Evolutionary conservation across 148 eudicot genomes (phyloP).

Genomic region (Camellia lanceoleosa): DNA sequence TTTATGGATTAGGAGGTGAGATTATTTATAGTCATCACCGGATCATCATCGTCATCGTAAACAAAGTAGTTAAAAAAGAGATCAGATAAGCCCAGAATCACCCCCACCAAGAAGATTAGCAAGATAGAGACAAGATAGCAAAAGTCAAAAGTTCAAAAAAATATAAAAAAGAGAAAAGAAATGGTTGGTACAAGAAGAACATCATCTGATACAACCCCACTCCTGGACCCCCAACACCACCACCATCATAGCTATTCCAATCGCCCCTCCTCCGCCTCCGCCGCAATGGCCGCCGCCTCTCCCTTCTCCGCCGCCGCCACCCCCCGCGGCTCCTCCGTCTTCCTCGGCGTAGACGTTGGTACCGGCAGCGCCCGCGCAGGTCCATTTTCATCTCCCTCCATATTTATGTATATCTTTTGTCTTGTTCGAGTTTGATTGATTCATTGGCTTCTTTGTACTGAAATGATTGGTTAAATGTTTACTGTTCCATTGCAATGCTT

Average conservation of each 20-base stretch:
- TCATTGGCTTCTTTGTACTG: neutral
- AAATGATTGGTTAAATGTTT: neutral
- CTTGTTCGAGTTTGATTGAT: neutral
- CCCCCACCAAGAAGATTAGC: neutral
- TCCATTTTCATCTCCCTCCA: constrained; percentile 16
- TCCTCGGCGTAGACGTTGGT: constrained; percentile 96
- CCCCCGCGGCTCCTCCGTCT: constrained; percentile 44
- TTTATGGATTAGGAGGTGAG: too few relatives aligned
- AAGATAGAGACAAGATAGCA: neutral
- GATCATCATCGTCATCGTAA: neutral
- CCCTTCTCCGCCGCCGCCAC: constrained; percentile 18
- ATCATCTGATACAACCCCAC: constrained; percentile 16
- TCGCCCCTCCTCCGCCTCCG: constrained; percentile 1
- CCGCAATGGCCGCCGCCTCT: constrained; percentile 35
- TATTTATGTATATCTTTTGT: neutral
- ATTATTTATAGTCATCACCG: neutral
- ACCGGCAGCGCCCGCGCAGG: constrained; percentile 99
- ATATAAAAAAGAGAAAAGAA: neutral
- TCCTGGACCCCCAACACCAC: neutral
- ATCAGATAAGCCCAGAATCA: neutral
- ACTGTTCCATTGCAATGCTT: neutral
- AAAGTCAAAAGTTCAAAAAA: neutral
- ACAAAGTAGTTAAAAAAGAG: too few relatives aligned
- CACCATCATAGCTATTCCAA: neutral
- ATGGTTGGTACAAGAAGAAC: constrained; percentile 6